Conservation (phyloP, 371 early-diverging fungal genomes). For the Lichtheimia ornata region DNA sequence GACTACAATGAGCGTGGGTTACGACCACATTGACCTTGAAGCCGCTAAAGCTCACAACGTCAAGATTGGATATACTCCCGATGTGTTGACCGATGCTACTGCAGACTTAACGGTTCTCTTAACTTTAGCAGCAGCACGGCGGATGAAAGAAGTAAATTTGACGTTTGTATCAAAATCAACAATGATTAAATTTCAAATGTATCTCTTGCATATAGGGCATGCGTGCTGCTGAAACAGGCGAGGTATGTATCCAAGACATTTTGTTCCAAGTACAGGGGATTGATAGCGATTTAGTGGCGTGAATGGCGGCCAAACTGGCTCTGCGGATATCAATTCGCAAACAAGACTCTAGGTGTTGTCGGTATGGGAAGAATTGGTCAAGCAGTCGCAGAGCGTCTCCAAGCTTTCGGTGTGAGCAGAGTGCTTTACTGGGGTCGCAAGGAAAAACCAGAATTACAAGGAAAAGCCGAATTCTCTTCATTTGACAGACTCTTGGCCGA, state of each 20-base stretch:
- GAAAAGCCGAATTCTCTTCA: slow-evolving; percentile 41
- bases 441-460: slow-evolving; percentile 35
- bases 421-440: slow-evolving; percentile 56
- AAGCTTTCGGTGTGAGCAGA: slow-evolving; percentile 64
- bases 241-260: slow-evolving; percentile 20
- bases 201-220: slow-evolving; percentile 31
- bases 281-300: slow-evolving; percentile 39
- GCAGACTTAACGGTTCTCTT: slow-evolving; percentile 84
- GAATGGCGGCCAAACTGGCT: slow-evolving; percentile 74
- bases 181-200: not conserved
- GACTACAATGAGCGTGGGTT: slow-evolving; percentile 78
- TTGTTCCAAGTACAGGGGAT: not conserved
- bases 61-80: slow-evolving; percentile 83
- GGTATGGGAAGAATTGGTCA: slow-evolving; percentile 88
- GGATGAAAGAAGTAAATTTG: slow-evolving; percentile 56
- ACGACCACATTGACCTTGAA: slow-evolving; percentile 72
- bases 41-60: slow-evolving; percentile 53
- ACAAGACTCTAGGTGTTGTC: slow-evolving; percentile 83
- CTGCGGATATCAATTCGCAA: slow-evolving; percentile 72
- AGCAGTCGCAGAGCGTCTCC: slow-evolving; percentile 70
- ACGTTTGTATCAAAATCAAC: not conserved
- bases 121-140: slow-evolving; percentile 71
- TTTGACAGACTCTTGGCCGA: slow-evolving; percentile 58
- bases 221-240: slow-evolving; percentile 57
- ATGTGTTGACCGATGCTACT: slow-evolving; percentile 86